Evolutionary conservation across 2,329 filamentous ascomycete genomes (phyloP).

Genomic region (Diplodia scrobiculata): DNA sequence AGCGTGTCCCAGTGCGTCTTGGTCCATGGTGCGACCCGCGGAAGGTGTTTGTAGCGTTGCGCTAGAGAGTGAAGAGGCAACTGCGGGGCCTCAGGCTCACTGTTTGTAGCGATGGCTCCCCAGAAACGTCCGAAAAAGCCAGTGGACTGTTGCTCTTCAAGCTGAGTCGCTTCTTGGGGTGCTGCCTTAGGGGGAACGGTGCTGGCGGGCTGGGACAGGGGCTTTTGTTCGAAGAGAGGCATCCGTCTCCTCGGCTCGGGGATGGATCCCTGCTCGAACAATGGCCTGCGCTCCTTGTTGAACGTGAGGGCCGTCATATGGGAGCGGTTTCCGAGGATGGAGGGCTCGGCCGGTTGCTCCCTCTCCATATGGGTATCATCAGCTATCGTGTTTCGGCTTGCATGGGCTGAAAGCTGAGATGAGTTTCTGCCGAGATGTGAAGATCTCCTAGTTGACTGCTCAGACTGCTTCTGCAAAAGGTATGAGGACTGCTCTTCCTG

Average conservation of each 20-base stretch:
- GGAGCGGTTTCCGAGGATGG: not conserved
- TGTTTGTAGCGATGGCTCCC: slow-evolving; percentile 31
- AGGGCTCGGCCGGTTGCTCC: not conserved
- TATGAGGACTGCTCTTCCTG: not conserved
- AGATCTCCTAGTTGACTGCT: not conserved
- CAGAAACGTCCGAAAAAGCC: slow-evolving; percentile 35
- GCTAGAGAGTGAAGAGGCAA: slow-evolving; percentile 37
- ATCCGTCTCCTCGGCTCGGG: not conserved
- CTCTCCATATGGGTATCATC: slow-evolving; percentile 35
- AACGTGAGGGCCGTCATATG: slow-evolving; percentile 15
- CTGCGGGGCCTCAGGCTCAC: slow-evolving; percentile 29
- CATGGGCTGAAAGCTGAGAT: not conserved
- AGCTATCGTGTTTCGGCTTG: slow-evolving; percentile 30
- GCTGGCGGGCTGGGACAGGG: not conserved
- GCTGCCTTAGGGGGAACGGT: not conserved
- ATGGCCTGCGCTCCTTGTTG: not conserved
- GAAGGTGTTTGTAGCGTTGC: slow-evolving; percentile 36
- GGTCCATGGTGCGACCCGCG: slow-evolving; percentile 45
- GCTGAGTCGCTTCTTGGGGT: not conserved
- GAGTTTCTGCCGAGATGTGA: not conserved
- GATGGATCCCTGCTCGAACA: not conserved
- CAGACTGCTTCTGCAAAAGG: not conserved
- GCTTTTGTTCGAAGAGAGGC: not conserved
- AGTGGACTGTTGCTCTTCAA: slow-evolving; percentile 29
- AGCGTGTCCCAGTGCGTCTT: slow-evolving; percentile 46